Percentiles rank a stretch among this genome's conserved stretches.
phyloP scores from a whole-genome alignment of 768 basidiomycete genomes.

The Hemileccinum impolitum region DNA sequence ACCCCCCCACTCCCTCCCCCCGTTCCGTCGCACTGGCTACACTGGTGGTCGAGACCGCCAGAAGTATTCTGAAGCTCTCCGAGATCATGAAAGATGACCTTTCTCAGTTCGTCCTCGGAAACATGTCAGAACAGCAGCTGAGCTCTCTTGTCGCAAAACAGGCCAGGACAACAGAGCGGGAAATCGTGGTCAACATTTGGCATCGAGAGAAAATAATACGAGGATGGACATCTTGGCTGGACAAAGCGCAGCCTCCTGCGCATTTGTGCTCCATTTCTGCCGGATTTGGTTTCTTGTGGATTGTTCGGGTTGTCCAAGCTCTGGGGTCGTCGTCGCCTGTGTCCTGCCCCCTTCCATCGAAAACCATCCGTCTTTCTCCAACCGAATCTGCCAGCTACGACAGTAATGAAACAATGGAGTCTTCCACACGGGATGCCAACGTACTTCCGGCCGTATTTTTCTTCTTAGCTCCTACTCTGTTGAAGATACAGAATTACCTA shows the following conservation, averaged over 20 bases:
- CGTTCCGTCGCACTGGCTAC: constrained; percentile 37
- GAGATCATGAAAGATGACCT: constrained; percentile 71
- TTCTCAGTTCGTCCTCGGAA: constrained; percentile 59
- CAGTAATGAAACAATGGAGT: neutral
- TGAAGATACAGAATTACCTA: constrained; percentile 63
- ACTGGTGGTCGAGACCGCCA: constrained; percentile 46
- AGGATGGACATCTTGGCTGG: constrained; percentile 27
- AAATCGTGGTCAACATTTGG: constrained; percentile 53
- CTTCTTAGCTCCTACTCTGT: constrained; percentile 50
- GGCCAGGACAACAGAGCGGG: constrained; percentile 53
- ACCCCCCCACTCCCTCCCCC: constrained; percentile 26
- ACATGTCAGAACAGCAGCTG: constrained; percentile 64
- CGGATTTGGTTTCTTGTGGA: constrained; percentile 37
- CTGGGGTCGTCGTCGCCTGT: constrained; percentile 43
- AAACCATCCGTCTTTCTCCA: constrained; percentile 8
- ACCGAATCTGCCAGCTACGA: neutral
- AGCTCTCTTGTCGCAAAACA: constrained; percentile 45
- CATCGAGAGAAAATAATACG: constrained; percentile 25
- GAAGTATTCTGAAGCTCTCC: constrained; percentile 46
- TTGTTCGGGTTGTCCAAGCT: constrained; percentile 44
- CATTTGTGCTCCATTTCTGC: constrained; percentile 13
- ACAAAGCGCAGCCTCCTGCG: constrained; percentile 1
- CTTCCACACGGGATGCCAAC: constrained; percentile 30
- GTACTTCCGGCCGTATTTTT: constrained; percentile 64
- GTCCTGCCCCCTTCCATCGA: constrained; percentile 30